Base-by-base conservation (phyloP, 2,329 filamentous ascomycete genomes). In the Aureobasidium sp. region DNA sequence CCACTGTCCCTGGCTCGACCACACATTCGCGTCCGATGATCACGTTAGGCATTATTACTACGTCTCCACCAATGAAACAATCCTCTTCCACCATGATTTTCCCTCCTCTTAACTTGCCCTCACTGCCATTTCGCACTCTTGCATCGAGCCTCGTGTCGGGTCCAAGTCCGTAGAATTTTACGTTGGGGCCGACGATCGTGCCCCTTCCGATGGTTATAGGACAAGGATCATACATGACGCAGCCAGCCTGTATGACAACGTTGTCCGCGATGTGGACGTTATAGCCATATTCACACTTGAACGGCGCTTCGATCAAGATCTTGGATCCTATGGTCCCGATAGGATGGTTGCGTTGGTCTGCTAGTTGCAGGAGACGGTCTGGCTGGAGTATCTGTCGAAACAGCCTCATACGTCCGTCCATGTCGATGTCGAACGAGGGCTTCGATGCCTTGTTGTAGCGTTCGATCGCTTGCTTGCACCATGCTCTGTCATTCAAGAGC, bases 271-370 rank as follows among this genome's bases (percentile, higher is more conserved):
- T 89, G 52, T 84, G 83, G 69, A 97, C 88, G 73, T 99, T 97
- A 77, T 96, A 97, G 0, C 94, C 94, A 70, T 97, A 97, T 70
- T 97, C 92, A 72, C 93, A 97, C 51, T 82, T 87, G 73, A 99
- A 97, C 0, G 93, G 93, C 2, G 89, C 86, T 70, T 96, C 91
- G 29, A 99, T 88, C 46, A 87, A 81, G 5, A 90, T 87, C 61
- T 87, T 85, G 17, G 86, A 83, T n/a, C 90, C 90, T 5, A 94
- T 83, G 27, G 80, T 83, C 62, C 84, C 89, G 61, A 78, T 2
- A 82, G 82, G 67, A 81, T 75, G 6, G 55, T 39, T 62, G 79
- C 78, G 47, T 37, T 39, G 39, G 1, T 84, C 82, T 20, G n/a
- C 48, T 39, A 24, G 17, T 24, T 24, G 50, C 15, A 37, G 26